Percentiles rank a stretch among this genome's conserved stretches.
These are phyloP conservation scores for Cryptomeria japonica DNA, from an alignment of 75 land plant genomes.

Conservation along the genomic window DNA sequence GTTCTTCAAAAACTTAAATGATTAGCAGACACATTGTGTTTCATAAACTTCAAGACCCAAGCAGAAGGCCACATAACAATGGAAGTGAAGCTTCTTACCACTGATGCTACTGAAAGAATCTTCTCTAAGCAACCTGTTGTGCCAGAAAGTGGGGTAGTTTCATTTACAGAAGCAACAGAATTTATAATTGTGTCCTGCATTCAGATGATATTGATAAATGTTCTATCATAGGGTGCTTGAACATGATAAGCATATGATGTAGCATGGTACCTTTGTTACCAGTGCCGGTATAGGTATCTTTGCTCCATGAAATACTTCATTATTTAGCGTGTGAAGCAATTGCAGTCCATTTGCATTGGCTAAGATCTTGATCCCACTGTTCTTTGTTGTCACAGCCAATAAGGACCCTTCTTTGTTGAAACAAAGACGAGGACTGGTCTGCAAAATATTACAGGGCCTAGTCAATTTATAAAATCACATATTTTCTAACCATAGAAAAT, in stretches of 20 bases:
- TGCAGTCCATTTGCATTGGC: constrained; percentile 25
- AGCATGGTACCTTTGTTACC: background rate
- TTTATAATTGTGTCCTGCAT: background rate
- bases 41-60: background rate
- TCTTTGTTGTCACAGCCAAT: constrained; percentile 29
- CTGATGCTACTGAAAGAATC: background rate
- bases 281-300: background rate
- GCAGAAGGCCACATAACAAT: background rate
- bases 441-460: background rate
- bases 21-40: no score
- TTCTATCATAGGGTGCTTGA: background rate
- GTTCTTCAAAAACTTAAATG: no score
- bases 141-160: background rate
- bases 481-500: background rate
- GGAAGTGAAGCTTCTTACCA: background rate
- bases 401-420: constrained; percentile 32
- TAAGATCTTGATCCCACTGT: constrained; percentile 27
- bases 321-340: constrained; percentile 10
- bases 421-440: constrained; percentile 21
- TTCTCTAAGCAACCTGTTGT: background rate
- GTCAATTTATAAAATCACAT: background rate
- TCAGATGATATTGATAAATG: background rate
- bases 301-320: background rate
- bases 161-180: background rate
- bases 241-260: background rate